Evolutionary conservation across 208 protist genomes (phyloP), one percentile per base, ranked within the genome.

Genomic region (Endotrypanum monterogeii): DNA sequence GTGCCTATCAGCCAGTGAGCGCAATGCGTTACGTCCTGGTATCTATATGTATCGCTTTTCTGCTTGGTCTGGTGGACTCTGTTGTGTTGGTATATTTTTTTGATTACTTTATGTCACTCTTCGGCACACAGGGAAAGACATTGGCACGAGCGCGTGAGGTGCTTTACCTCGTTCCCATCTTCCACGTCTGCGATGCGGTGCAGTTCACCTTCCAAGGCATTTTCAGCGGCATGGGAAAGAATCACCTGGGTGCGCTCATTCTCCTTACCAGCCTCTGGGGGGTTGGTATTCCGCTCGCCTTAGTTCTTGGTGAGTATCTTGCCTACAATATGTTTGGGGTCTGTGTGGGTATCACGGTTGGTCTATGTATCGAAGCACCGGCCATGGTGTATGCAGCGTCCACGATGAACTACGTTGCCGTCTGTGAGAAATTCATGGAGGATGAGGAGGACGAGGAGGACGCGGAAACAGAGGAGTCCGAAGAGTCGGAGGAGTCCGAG

Each of bases 151-250:
- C 89, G 51, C 82, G 82, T 7, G 50, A 85, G 62, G 79, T 90
- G 65, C 75, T 90, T 39, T 80, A 80, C 41, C 54, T 96, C 54
- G 65, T 96, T 1, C 89, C 91, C 20, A 79, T 91, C 62, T 89
- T 96, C 60, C 91, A 94, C 80, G 87, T 93, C 12, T 68, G 77
- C 62, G 91, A 96, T 70, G 76, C 85, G 7, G 87, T 96, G 63
- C 91, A 96, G 77, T 96, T 94, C 65, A 82, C 85, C 57, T 94
- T 92, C 70, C 91, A 96, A 71, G 91, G 91, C 66, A 93, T 96
- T 52, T 96, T 96, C 79, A 94, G 89, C 78, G 91, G 89, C 16
- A 71, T 93, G 41, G 89, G 89, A 50, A 89, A 91, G 78, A 96
- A 94, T 80, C 77, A 94, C 76, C 52, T 92, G 14, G 91, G 91